Evolutionary conservation across 2,329 filamentous ascomycete species (phyloP).

Genomic region (Lasiodiplodia gonubiensis): DNA sequence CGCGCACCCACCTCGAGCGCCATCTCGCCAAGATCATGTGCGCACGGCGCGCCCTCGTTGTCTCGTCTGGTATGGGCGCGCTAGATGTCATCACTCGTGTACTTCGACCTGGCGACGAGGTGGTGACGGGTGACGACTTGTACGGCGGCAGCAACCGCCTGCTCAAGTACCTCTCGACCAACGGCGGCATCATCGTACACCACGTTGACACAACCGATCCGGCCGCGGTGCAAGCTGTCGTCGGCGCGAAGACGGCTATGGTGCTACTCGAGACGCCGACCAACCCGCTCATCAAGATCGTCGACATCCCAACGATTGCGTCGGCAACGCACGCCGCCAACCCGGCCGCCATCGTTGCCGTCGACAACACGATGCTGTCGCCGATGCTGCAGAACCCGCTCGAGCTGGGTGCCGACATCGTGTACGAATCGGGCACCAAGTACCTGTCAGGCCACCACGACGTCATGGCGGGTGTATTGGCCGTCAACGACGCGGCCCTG

Average conservation of each 20-base stretch:
- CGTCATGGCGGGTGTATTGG: conserved; percentile 97
- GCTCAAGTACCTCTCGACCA: conserved; percentile 86
- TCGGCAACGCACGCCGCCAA: conserved; percentile 77
- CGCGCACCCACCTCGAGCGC: conserved; percentile 91
- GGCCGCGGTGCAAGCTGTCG: conserved; percentile 69
- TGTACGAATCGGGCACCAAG: conserved; percentile 97
- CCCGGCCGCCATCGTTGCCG: conserved; percentile 79
- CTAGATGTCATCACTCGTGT: conserved; percentile 94
- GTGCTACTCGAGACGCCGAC: conserved; percentile 95
- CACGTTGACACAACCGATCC: conserved; percentile 92
- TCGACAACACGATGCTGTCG: conserved; percentile 99
- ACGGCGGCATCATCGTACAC: conserved; percentile 90
- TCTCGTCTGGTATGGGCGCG: conserved; percentile 96
- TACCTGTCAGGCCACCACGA: conserved; percentile 98
- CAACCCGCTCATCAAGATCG: conserved; percentile 97
- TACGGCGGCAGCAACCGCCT: conserved; percentile 96
- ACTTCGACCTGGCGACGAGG: conserved; percentile 90
- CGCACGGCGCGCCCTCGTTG: conserved; percentile 85
- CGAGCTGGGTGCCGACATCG: conserved; percentile 91
- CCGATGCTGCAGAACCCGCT: conserved; percentile 93
- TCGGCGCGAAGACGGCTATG: conserved; percentile 87
- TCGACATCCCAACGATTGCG: conserved; percentile 85
- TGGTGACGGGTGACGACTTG: conserved; percentile 94
- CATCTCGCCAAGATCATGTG: conserved; percentile 99
- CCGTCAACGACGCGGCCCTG: conserved; percentile 79